A percentile compares a stretch with the other conserved stretches of the same genome.
These are phyloP conservation scores for Conticribra weissflogii DNA, from an alignment of 108 stramenopile genomes.

Conservation along the genomic window DNA sequence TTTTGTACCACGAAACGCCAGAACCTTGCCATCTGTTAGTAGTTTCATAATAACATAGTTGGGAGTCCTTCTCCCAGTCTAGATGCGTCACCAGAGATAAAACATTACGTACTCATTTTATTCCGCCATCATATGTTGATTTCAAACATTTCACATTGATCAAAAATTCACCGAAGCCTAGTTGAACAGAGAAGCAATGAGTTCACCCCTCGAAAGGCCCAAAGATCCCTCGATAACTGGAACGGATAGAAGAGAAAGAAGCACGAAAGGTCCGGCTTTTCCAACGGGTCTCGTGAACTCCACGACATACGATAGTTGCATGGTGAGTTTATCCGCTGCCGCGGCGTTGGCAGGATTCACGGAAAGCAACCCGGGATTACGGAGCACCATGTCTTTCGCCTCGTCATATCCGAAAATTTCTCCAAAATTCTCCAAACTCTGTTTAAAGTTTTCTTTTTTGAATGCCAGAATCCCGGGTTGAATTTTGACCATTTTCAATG, in stretches of 20 bases:
- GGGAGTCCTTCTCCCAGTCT: too few relatives aligned
- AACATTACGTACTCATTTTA: too few relatives aligned
- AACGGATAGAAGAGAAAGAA: constrained; percentile 53
- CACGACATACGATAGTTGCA: constrained; percentile 79
- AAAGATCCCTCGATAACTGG: constrained; percentile 63
- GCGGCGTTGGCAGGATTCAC: constrained; percentile 69
- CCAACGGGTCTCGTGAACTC: constrained; percentile 72
- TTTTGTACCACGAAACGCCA: too few relatives aligned
- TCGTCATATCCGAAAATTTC: constrained; percentile 82
- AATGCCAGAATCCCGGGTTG: constrained; percentile 76
- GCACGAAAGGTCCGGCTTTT: constrained; percentile 43
- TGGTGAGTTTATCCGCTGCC: constrained; percentile 56
- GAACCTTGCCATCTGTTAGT: too few relatives aligned
- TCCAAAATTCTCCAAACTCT: constrained; percentile 59
- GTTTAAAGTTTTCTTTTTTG: constrained; percentile 59
- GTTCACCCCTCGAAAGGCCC: constrained; percentile 47
- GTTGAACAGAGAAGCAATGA: constrained; percentile 29
- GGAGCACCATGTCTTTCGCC: constrained; percentile 78
- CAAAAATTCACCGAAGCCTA: not conserved
- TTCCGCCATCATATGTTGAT: not conserved
- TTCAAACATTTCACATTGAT: not conserved
- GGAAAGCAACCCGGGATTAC: constrained; percentile 84
- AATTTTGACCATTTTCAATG: constrained; percentile 81
- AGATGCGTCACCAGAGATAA: too few relatives aligned
- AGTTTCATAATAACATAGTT: too few relatives aligned